Conservation (phyloP, 1,284 basidiomycete genomes). For the Melampsora americana region DNA sequence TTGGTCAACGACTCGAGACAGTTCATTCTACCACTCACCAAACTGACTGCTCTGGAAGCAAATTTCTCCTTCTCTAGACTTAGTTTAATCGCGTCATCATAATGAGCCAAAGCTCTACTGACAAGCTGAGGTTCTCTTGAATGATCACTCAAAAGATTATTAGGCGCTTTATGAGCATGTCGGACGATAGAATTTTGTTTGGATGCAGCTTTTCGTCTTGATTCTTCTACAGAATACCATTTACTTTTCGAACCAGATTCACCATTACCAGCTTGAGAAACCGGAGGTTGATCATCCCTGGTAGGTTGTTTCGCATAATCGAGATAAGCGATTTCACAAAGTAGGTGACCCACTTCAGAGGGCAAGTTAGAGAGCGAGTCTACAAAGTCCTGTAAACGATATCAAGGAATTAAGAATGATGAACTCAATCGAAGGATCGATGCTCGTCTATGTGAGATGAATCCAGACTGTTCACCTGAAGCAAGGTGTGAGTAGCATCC, state of each 20-base stretch:
- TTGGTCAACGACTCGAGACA: too few species aligned
- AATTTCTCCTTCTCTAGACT: slow-evolving; percentile 43
- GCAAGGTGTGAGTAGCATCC: slow-evolving; percentile 43
- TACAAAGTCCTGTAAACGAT: slow-evolving; percentile 28
- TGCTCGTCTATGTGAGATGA: background rate
- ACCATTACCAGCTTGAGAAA: slow-evolving; percentile 39
- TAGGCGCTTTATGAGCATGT: slow-evolving; percentile 41
- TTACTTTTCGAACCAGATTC: slow-evolving; percentile 35
- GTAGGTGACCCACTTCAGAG: slow-evolving; percentile 34
- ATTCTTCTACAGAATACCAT: slow-evolving; percentile 44
- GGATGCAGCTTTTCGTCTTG: slow-evolving; percentile 33
- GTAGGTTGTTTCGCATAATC: slow-evolving; percentile 41
- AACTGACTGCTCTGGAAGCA: slow-evolving; percentile 35
- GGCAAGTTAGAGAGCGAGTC: slow-evolving; percentile 40
- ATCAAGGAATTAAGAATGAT: background rate
- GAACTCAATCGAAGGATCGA: background rate
- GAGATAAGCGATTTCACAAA: slow-evolving; percentile 44
- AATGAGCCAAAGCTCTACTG: slow-evolving; percentile 36
- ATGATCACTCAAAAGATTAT: slow-evolving; percentile 42
- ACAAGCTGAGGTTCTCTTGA: slow-evolving; percentile 34
- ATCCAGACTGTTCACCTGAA: slow-evolving; percentile 30
- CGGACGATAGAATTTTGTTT: slow-evolving; percentile 43
- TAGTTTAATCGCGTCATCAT: slow-evolving; percentile 44
- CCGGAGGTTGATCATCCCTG: slow-evolving; percentile 37
- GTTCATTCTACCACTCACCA: slow-evolving; percentile 3